Evolutionary conservation across 164 flowering plant genomes (phyloP), one percentile per base, ranked within the genome.

Genomic region (Annona cherimola): DNA sequence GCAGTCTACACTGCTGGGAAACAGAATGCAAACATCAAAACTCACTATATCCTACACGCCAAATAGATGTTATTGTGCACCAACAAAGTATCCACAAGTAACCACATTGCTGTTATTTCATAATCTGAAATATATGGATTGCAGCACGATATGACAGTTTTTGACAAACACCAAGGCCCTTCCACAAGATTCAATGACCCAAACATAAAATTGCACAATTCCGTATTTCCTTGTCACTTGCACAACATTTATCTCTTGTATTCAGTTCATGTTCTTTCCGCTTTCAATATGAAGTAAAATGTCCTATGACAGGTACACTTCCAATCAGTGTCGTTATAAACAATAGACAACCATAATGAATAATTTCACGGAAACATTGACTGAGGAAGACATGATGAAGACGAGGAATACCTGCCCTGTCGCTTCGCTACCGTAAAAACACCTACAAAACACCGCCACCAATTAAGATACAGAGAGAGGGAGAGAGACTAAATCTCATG

Each of bases 381-480:
- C 35, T 26, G 35, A 26, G 35, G 35, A 0, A 26, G 35, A 26
- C 35, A 26, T 26, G 35, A 26, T 26, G 35, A 26, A 26, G 35
- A 26, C 35, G 9, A 45, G 64, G 67, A 68, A 40, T 86, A 91
- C 98, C 97, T 90, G 92, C 5, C 88, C 87, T 42, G 79, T 65
- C 76, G 76, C 73, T 41, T 91, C 97, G 63, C 71, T 85, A n/a
- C 86, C 86, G 79, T 79, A 77, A 75, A 91, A 91, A 60, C 71
- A 76, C 88, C 98, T 93, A 90, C 83, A 79, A 1, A 61, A 73
- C 57, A 78, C 65, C 43, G 61, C 12, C 19, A 61, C 1, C 0
- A 35, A 66, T 50, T 50, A 7, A 50, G 14, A 50, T 50, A 50
- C 14, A 6, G 55, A 50, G 14, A 2, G 14, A 50, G 14, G 8